Evolutionary conservation across 805 yeast genomes (phyloP), one percentile per base, ranked within the genome.

Genomic region (Lipomyces yamanashiensis): DNA sequence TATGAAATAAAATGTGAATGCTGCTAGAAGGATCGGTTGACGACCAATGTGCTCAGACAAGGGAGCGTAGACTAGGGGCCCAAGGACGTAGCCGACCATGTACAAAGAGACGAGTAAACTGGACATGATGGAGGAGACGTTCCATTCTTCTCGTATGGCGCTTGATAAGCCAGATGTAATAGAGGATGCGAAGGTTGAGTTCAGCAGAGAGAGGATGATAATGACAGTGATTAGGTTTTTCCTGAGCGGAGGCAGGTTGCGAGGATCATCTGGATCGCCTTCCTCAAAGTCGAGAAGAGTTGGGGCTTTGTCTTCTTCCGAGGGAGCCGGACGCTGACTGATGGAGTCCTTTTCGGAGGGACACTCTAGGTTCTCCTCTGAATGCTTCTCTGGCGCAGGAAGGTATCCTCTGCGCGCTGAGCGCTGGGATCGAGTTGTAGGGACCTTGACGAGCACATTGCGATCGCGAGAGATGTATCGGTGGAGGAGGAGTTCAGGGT

Each of bases 21-120:
- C 84, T 28, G 75, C 68, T 36, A 82, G 79, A 62, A 83, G 82
- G 17, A 86, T 84, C 6, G 81, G 74, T 66, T 77, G 80, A 68
- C 87, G 81, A 57, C 88, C 92, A 70, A 76, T 78, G 67, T 76
- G 82, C 39, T 91, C 97, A 39, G 90, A 84, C 50, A 90, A 77
- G 8, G 97, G 97, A 13, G 96, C 89, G 96, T 96, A 91, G 33
- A 91, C 67, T 66, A 91, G 78, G 0, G 97, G 97, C 43, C 97
- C 97, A 28, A 90, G 80, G 34, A 91, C 82, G 73, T 90, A 92
- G 7, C 97, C 97, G n/a, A 85, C 77, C 44, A 86, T 80, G 75
- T 82, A 85, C 41, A 86, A 77, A 0, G 87, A 81, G 12, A 85
- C 83, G 2, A 83, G 81, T 63, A 85, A 73, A 0, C 85, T 77